phyloP scores from a whole-genome alignment of 208 protist species.

The Trichomonas gallinae region DNA sequence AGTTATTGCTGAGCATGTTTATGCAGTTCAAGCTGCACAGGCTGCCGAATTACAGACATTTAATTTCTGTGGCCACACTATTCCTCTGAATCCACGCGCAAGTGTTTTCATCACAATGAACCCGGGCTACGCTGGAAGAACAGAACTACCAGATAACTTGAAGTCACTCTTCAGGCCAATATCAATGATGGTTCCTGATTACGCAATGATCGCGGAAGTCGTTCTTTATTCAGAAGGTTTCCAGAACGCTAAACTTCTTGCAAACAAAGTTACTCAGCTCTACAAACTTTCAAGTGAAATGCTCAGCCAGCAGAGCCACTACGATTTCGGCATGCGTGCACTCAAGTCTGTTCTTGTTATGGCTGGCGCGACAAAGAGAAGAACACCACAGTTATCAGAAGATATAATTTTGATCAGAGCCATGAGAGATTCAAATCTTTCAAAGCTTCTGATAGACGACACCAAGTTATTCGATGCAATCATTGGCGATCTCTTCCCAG shows the following conservation, averaged over 20 bases:
- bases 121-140: constrained; percentile 91
- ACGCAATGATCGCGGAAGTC: constrained; percentile 91
- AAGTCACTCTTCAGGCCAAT: constrained; percentile 88
- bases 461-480: constrained; percentile 76
- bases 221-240: constrained; percentile 90
- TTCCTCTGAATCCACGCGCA: constrained; percentile 72
- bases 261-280: constrained; percentile 74
- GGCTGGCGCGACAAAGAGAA: constrained; percentile 74
- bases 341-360: constrained; percentile 90
- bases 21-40: constrained; percentile 78
- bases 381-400: constrained; percentile 67
- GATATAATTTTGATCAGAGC: constrained; percentile 78
- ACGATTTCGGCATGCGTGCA: constrained; percentile 93
- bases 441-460: constrained; percentile 78
- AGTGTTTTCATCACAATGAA: constrained; percentile 98
- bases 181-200: constrained; percentile 86
- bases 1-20: constrained; percentile 84
- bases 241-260: constrained; percentile 43
- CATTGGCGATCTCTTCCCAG: constrained; percentile 88
- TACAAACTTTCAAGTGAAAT: constrained; percentile 88
- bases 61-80: constrained; percentile 70
- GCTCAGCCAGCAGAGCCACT: constrained; percentile 75
- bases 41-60: constrained; percentile 65
- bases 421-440: constrained; percentile 79
- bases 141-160: constrained; percentile 91